Evolutionary conservation across 768 basidiomycete genomes (phyloP), one percentile per base, ranked within the genome.

Genomic region (Leccinum truebloodii): DNA sequence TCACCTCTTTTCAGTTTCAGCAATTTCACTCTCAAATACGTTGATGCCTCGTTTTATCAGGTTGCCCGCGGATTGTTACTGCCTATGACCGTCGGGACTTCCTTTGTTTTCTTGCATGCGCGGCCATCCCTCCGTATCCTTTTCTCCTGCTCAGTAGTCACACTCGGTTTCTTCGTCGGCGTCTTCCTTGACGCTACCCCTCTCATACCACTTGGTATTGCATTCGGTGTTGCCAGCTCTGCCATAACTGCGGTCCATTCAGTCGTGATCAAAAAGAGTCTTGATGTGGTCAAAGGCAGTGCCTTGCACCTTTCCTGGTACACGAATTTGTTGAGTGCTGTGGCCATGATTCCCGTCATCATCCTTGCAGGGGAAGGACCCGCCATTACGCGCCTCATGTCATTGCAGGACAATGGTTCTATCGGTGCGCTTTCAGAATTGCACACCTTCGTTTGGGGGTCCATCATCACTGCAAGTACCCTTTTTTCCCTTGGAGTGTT

Each of bases 41-140:
- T 97, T 66, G 94, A 95, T 59, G 92, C 93, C 13, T 95, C 94
- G 0, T 94, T 96, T 76, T 95, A 96, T 74, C 95, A 96, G 78
- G 90, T 98, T 63, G 95, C 95, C 0, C 89, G 95, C 16, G 95
- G 95, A 10, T 82, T 98, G 61, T 86, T 98, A 30, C 86, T 98
- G 24, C 95, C 96, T 0, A 90, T 94, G 80, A 98, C 96, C 18
- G 94, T 97, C 67, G 78, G 80, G 68, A 88, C 93, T n/a, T 95
- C 95, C 46, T 90, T 84, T 73, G 28, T 92, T 67, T 78, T 92
- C 70, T 86, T 97, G 34, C 81, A 86, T 63, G 72, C 92, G 9
- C 84, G 88, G 6, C 93, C 95, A 2, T 91, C 93, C 18, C 70
- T 87, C 6, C 82, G 82, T 34, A 90, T 95, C 63, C 81, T 95